A percentile compares a stretch with the other conserved stretches of the same genome.
Conservation (phyloP, 306 rosid species). For the Trifolium dubium region DNA sequence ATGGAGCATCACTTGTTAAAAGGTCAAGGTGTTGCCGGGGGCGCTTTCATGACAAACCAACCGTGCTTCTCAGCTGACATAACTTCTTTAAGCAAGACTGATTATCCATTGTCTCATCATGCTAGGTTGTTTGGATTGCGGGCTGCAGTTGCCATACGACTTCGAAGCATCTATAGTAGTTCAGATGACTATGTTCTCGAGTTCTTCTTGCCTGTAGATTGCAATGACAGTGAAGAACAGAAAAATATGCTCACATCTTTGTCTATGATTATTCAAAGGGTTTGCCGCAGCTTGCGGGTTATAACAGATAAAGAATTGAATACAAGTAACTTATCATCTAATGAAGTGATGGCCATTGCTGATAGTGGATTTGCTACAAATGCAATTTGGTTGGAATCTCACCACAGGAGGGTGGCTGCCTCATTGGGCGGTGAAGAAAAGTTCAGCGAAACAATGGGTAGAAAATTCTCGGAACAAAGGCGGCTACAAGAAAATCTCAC, state of each 20-base stretch:
- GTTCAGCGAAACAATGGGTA: conserved; percentile 38
- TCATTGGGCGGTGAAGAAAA: conserved; percentile 46
- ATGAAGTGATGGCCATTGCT: conserved; percentile 42
- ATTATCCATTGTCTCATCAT: conserved; percentile 90
- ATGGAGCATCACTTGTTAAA: conserved; percentile 94
- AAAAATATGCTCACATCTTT: conserved; percentile 78
- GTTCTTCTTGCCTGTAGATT: conserved; percentile 86
- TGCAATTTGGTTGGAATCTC: conserved; percentile 40
- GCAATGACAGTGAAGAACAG: conserved; percentile 76
- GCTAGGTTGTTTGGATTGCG: conserved; percentile 75
- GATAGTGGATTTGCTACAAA: conserved; percentile 39
- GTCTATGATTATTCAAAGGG: conserved; percentile 70
- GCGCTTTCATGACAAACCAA: conserved; percentile 81
- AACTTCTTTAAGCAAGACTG: conserved; percentile 67
- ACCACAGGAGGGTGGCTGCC: conserved; percentile 43
- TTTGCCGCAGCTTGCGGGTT: conserved; percentile 72
- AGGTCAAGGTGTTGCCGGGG: conserved; percentile 91
- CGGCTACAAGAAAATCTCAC: conserved; percentile 42
- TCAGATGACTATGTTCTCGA: conserved; percentile 83
- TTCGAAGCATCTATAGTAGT: conserved; percentile 68
- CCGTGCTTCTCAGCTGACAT: conserved; percentile 81
- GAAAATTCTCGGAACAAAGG: conserved; percentile 50
- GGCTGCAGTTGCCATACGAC: conserved; percentile 90
- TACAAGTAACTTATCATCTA: conserved; percentile 45
- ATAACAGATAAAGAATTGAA: conserved; percentile 71